phyloP scores from a whole-genome alignment of 2,329 filamentous ascomycete genomes.

The Aspergillus sp. region DNA sequence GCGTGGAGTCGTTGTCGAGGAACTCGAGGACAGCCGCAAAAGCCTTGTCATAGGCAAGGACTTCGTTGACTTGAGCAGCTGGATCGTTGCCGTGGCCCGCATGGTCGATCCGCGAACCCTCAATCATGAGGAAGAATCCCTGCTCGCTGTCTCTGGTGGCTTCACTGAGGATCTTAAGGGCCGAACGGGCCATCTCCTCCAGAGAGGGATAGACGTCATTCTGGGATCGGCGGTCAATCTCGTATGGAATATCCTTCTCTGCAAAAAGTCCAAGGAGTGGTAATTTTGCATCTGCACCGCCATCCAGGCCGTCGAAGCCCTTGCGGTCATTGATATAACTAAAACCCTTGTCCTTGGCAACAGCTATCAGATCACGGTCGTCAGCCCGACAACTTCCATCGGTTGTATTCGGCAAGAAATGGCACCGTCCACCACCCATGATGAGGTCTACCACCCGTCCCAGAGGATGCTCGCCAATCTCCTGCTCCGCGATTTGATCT shows the following conservation, averaged over 20 bases:
- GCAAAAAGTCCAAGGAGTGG: conserved; percentile 89
- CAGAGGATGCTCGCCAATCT: conserved; percentile 84
- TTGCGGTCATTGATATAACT: conserved; percentile 73
- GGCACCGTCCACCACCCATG: conserved; percentile 89
- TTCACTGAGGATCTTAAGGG: conserved; percentile 75
- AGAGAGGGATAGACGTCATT: conserved; percentile 83
- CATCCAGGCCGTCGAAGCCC: conserved; percentile 74
- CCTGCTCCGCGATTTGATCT: conserved; percentile 89
- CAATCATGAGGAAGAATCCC: conserved; percentile 98
- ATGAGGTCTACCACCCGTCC: conserved; percentile 90
- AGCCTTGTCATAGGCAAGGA: conserved; percentile 89
- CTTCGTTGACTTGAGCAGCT: conserved; percentile 84
- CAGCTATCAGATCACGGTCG: conserved; percentile 71
- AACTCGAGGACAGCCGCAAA: conserved; percentile 86
- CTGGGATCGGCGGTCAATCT: conserved; percentile 83
- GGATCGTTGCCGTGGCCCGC: conserved; percentile 87
- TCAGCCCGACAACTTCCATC: conserved; percentile 82
- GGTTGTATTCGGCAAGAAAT: conserved; percentile 84
- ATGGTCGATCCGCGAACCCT: conserved; percentile 94
- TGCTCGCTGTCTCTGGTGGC: conserved; percentile 84
- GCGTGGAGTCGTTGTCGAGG: conserved; percentile 71
- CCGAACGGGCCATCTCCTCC: conserved; percentile 86
- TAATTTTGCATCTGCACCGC: conserved; percentile 70
- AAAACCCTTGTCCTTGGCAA: conserved; percentile 81
- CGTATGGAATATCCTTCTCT: conserved; percentile 81